A percentile compares a stretch with the other conserved stretches of the same genome.
These are phyloP conservation scores for Diplodia corticola DNA, from an alignment of 2,329 filamentous ascomycete species.

Conservation along the genomic window DNA sequence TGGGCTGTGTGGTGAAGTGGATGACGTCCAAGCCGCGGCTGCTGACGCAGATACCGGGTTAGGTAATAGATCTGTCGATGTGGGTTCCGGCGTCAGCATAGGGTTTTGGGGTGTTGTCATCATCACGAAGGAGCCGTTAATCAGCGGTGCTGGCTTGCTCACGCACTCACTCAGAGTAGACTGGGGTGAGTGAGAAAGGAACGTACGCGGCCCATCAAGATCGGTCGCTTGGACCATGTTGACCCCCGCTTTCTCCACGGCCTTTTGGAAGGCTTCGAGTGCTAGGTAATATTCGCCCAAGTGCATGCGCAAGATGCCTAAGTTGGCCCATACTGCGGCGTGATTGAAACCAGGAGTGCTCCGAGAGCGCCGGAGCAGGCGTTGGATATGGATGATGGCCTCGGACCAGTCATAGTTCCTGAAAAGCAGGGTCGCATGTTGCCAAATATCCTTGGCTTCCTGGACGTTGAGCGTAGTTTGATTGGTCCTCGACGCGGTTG, in stretches of 20 bases:
- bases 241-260: not conserved
- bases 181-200: not conserved
- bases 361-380: slow-evolving; percentile 1
- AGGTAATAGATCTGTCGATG: not conserved
- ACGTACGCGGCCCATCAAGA: not conserved
- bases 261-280: slow-evolving; percentile 13
- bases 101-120: not conserved
- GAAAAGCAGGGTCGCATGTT: slow-evolving; percentile 16
- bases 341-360: not conserved
- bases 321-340: slow-evolving; percentile 20
- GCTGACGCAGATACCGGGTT: not conserved
- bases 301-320: slow-evolving; percentile 20
- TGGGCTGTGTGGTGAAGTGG: not conserved
- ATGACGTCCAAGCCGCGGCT: not conserved
- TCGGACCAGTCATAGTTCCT: slow-evolving; percentile 13
- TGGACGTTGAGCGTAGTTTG: not conserved
- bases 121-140: not conserved
- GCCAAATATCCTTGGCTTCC: slow-evolving; percentile 15
- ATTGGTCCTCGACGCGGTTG: not conserved
- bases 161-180: not conserved
- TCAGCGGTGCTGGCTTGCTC: not conserved
- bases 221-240: not conserved
- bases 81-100: not conserved
- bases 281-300: slow-evolving; percentile 13
- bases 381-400: slow-evolving; percentile 9